These are phyloP conservation scores for Cicer bijugum DNA, from an alignment of 306 rosid species.

Conservation along the genomic window DNA sequence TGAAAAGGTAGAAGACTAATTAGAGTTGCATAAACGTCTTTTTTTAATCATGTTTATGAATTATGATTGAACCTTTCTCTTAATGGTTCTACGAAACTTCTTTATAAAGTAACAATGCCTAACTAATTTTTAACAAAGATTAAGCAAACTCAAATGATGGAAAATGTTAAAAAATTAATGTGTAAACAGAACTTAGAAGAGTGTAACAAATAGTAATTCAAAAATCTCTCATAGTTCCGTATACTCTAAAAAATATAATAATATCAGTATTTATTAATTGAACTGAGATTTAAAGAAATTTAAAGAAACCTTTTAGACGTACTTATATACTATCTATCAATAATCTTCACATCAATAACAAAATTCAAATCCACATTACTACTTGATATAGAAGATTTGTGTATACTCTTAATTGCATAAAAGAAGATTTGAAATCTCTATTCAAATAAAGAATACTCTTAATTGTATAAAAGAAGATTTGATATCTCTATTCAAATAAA, in stretches of 20 bases:
- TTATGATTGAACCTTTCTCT: conserved; percentile 41
- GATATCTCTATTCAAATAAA: background rate
- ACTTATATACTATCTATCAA: no score
- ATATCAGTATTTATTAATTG: no score
- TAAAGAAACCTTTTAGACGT: no score
- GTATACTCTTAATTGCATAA: no score
- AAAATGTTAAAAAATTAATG: conserved; percentile 31
- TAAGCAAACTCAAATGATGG: background rate
- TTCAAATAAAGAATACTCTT: background rate
- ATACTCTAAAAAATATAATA: conserved; percentile 19
- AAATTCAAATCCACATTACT: no score
- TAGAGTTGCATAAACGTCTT: background rate
- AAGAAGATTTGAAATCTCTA: no score
- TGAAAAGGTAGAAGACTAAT: conserved; percentile 13
- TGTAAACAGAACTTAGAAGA: conserved; percentile 21
- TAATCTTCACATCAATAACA: no score
- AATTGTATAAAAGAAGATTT: no score
- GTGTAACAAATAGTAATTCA: conserved; percentile 32
- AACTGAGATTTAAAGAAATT: no score
- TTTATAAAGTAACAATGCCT: background rate
- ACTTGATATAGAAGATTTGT: no score
- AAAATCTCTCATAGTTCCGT: conserved; percentile 39
- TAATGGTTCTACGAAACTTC: conserved; percentile 6
- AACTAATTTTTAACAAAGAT: background rate
- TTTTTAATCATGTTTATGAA: background rate